These are phyloP conservation scores for Calamus simplicifolius DNA, from an alignment of 176 grass and related monocot genomes.

Conservation along the genomic window DNA sequence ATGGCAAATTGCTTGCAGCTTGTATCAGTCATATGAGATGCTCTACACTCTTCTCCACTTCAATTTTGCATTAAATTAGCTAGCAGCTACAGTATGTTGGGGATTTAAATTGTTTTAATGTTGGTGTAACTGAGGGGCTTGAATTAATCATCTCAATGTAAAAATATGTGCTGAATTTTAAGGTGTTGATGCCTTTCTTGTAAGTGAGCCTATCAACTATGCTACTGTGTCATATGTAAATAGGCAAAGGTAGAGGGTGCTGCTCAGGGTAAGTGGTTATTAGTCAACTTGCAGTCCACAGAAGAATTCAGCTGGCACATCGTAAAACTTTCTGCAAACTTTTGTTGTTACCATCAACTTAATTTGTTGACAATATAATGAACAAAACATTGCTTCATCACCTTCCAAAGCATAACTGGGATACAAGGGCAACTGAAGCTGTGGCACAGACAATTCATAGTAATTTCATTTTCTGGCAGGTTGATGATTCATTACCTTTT, in stretches of 20 bases:
- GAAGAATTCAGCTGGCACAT: constrained; percentile 94
- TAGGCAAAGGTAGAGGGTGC: constrained; percentile 88
- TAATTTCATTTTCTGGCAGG: constrained; percentile 99
- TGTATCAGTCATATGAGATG: too few species aligned
- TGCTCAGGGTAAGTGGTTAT: constrained; percentile 71
- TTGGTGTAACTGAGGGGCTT: too few species aligned
- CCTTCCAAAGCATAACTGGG: constrained; percentile 72
- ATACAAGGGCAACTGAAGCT: constrained; percentile 88
- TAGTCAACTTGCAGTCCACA: constrained; percentile 85
- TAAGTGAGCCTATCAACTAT: background rate
- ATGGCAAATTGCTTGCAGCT: too few species aligned
- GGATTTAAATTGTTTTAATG: too few species aligned
- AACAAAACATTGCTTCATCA: constrained; percentile 1
- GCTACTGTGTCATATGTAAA: constrained; percentile 9
- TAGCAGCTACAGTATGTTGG: too few species aligned
- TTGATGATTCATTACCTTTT: constrained; percentile 16
- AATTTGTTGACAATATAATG: constrained; percentile 8
- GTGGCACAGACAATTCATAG: constrained; percentile 78
- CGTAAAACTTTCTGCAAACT: constrained; percentile 27
- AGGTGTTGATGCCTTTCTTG: too few species aligned
- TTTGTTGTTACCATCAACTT: too few species aligned
- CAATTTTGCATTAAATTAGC: too few species aligned
- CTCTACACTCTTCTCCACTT: too few species aligned
- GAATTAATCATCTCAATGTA: too few species aligned
- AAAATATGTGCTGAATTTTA: too few species aligned